phyloP scores from a whole-genome alignment of 306 rosid species.

The Inga laurina region DNA sequence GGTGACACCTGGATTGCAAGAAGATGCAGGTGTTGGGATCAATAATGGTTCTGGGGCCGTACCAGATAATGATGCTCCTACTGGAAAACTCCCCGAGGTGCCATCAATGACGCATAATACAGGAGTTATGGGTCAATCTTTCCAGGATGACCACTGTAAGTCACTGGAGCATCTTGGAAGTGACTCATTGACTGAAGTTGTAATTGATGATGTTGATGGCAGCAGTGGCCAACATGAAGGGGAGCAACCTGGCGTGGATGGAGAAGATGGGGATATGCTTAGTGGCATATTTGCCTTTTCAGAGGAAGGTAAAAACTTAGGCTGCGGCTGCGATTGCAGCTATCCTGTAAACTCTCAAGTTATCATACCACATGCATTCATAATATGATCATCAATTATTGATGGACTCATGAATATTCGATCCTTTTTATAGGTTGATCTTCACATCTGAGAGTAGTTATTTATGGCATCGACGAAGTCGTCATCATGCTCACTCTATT shows the following conservation, averaged over 20 bases:
- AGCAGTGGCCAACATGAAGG: conserved; percentile 46
- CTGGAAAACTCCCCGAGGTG: conserved; percentile 31
- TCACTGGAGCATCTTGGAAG: conserved; percentile 42
- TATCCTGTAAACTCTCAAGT: background rate
- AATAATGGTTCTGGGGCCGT: conserved; percentile 30
- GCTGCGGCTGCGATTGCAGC: conserved; percentile 19
- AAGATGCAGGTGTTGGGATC: conserved; percentile 32
- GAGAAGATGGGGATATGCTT: conserved; percentile 56
- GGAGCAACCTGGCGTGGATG: conserved; percentile 47
- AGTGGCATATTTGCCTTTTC: conserved; percentile 69
- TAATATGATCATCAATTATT: conserved; percentile 5
- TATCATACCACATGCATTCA: background rate
- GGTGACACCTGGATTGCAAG: conserved; percentile 26
- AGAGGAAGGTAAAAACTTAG: conserved; percentile 55
- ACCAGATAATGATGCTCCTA: conserved; percentile 35
- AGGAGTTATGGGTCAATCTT: conserved; percentile 34
- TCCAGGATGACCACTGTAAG: conserved; percentile 53
- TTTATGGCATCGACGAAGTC: conserved; percentile 21
- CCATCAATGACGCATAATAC: conserved; percentile 40
- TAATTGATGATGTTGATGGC: conserved; percentile 58
- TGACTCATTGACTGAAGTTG: conserved; percentile 47
- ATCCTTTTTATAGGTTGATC: conserved; percentile 36
- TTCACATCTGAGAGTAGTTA: background rate
- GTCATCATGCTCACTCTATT: conserved; percentile 3
- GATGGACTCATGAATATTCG: conserved; percentile 5